Percentiles rank a stretch among this genome's conserved stretches.
Conservation (phyloP, 2,329 filamentous ascomycete species). For the Hypoxylon sp. region DNA sequence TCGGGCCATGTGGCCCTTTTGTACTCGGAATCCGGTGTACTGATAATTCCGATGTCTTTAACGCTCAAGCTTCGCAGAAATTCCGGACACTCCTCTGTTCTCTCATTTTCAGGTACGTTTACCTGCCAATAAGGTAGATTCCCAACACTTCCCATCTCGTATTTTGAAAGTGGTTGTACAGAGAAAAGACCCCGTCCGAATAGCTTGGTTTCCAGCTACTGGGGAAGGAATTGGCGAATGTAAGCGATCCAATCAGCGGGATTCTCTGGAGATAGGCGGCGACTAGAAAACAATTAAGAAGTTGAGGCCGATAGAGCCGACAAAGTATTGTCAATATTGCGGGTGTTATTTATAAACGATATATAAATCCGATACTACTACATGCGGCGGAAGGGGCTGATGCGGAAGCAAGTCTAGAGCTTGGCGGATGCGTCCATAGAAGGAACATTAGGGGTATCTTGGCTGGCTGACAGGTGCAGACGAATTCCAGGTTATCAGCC, state of each 20-base stretch:
- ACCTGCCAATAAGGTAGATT: conserved; percentile 82
- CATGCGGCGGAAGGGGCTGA: conserved; percentile 3
- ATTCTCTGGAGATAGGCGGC: not conserved
- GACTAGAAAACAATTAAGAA: not conserved
- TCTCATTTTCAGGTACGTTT: conserved; percentile 77
- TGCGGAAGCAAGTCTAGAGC: conserved; percentile 25
- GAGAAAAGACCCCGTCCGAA: not conserved
- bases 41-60: conserved; percentile 80
- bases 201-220: conserved; percentile 6
- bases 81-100: conserved; percentile 77
- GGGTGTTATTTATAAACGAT: conserved; percentile 6
- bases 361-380: not conserved
- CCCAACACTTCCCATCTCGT: conserved; percentile 58
- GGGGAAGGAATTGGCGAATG: not conserved
- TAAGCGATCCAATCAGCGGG: conserved; percentile 4
- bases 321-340: conserved; percentile 39
- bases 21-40: conserved; percentile 78
- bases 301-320: conserved; percentile 2
- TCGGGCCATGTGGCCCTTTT: conserved; percentile 76
- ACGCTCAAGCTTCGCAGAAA: conserved; percentile 74
- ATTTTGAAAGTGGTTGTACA: not conserved
- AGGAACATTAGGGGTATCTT: conserved; percentile 26
- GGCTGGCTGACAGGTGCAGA: conserved; percentile 28
- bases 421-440: conserved; percentile 18
- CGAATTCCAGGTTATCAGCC: conserved; percentile 19